Base-by-base conservation (phyloP, 805 yeast genomes). In the Brettanomyces sp. region DNA sequence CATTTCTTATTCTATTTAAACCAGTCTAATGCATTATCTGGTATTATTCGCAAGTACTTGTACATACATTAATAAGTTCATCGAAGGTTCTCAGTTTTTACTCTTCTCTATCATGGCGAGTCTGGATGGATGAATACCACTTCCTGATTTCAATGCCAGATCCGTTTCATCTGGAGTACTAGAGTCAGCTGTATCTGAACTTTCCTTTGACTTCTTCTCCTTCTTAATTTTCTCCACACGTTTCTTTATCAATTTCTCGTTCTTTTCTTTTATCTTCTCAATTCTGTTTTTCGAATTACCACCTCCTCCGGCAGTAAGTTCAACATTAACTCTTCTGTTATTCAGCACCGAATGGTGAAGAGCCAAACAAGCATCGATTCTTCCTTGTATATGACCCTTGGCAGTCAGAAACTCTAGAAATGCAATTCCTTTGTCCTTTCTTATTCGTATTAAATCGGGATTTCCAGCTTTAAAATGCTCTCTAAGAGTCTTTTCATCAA, bases 291-390 rank as follows among this genome's bases (percentile, higher is more conserved):
- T 68, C 8, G 95, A 80, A 62, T 91, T 91, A 47, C 97, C 97
- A 42, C 99, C 99, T 38, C 99, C 99, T 47, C 99, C 99, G 43
- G 88, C 99, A 2, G 98, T 93, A 56, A 93, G 73, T 63, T 93
- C 99, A 34, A 93, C 97, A 59, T 93, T 93, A 58, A 93, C 90
- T 62, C 82, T 87, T 54, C 96, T 74, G 39, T 75, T 73, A 47
- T 77, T 73, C 52, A 91, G 60, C 8, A 69, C 56, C 3, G 91
- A 73, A 64, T 87, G 95, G 63, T 93, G 96, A 71, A 85, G 76
- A 51, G 83, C 71, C 55, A 93, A 70, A 0, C 97, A 97, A 41
- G 77, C 72, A 56, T 88, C 96, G 81, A 93, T 82, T 49, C 82
- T 77, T 49, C 79, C 76, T 55, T 84, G 84, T 37, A 90, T 86